Conservation (phyloP, 169 alveolate genomes). For the Plasmodium yoelii region DNA sequence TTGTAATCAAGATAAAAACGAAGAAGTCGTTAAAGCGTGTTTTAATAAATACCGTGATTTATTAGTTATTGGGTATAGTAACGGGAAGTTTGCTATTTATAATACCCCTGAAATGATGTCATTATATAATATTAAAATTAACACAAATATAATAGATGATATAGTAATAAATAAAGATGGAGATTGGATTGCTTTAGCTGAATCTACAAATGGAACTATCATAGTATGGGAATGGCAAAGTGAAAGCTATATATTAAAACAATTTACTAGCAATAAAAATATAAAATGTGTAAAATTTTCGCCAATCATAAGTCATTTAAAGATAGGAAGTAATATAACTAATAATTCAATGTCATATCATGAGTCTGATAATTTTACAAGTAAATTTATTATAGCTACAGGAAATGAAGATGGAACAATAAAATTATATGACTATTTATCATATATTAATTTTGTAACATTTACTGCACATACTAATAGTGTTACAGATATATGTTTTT, state of each 20-base stretch:
- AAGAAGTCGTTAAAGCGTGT: slow-evolving; percentile 79
- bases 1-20: slow-evolving; percentile 82
- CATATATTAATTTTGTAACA: slow-evolving; percentile 95
- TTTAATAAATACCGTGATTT: slow-evolving; percentile 76
- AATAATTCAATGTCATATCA: slow-evolving; percentile 67
- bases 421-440: slow-evolving; percentile 95
- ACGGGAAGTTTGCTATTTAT: slow-evolving; percentile 84
- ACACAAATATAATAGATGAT: slow-evolving; percentile 80
- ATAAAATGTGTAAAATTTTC: slow-evolving; percentile 83
- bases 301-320: slow-evolving; percentile 68
- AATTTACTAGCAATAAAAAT: slow-evolving; percentile 93
- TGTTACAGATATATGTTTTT: slow-evolving; percentile 93
- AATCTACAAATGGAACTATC: slow-evolving; percentile 87
- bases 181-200: slow-evolving; percentile 93
- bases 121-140: slow-evolving; percentile 80
- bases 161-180: slow-evolving; percentile 87
- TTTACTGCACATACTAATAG: slow-evolving; percentile 96
- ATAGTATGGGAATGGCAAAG: slow-evolving; percentile 99
- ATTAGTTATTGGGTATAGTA: slow-evolving; percentile 83
- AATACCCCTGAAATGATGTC: slow-evolving; percentile 79
- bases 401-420: slow-evolving; percentile 98
- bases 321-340: slow-evolving; percentile 47
- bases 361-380: slow-evolving; percentile 57
- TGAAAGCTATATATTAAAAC: slow-evolving; percentile 96
- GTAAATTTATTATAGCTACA: slow-evolving; percentile 92